These are phyloP conservation scores for Neonectria faginata DNA, from an alignment of 2,329 filamentous ascomycete genomes.

Conservation along the genomic window DNA sequence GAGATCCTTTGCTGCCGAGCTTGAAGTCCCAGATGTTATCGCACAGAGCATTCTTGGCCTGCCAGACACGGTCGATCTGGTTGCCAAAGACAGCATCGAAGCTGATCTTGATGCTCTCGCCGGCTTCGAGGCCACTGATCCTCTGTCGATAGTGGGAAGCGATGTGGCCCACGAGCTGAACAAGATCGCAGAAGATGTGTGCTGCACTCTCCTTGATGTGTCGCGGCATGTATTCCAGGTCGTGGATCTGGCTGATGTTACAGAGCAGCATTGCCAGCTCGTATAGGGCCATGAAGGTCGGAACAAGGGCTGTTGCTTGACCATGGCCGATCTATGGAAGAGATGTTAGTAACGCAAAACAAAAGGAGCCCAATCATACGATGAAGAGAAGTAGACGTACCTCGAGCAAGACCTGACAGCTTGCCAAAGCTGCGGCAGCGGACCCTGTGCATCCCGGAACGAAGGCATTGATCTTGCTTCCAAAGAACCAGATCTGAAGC, in stretches of 20 bases:
- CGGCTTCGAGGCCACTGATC: slow-evolving; percentile 47
- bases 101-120: slow-evolving; percentile 46
- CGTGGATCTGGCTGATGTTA: slow-evolving; percentile 52
- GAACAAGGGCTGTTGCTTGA: slow-evolving; percentile 53
- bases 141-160: slow-evolving; percentile 51
- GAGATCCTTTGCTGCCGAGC: slow-evolving; percentile 42
- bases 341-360: not conserved
- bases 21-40: slow-evolving; percentile 52
- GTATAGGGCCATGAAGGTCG: slow-evolving; percentile 54
- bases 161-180: slow-evolving; percentile 51
- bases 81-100: slow-evolving; percentile 53
- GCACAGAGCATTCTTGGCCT: slow-evolving; percentile 48
- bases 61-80: slow-evolving; percentile 51
- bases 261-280: slow-evolving; percentile 54
- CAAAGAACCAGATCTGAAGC: slow-evolving; percentile 53
- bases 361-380: too few species aligned
- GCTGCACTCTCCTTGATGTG: slow-evolving; percentile 49
- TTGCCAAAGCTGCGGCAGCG: slow-evolving; percentile 51
- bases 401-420: slow-evolving; percentile 54
- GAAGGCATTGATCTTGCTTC: slow-evolving; percentile 47
- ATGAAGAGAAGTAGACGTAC: slow-evolving; percentile 37
- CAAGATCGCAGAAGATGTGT: slow-evolving; percentile 51
- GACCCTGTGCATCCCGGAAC: slow-evolving; percentile 33
- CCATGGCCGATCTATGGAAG: slow-evolving; percentile 52
- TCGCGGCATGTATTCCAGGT: slow-evolving; percentile 49